Evolutionary conservation across 1,139 yeast species (phyloP).

Genomic region (Yamadazyma diospyri): DNA sequence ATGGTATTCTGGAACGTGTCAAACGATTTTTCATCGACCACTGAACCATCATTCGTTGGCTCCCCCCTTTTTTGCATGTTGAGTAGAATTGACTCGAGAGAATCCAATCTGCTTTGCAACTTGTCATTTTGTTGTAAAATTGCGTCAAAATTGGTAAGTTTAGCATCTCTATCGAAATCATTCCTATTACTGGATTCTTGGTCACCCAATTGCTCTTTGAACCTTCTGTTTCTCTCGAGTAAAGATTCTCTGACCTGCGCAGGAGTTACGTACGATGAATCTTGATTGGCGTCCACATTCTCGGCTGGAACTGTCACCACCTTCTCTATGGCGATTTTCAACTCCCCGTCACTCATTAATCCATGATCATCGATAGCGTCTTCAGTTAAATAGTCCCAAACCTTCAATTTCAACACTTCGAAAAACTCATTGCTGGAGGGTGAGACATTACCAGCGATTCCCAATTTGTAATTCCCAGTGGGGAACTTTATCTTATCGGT

Average conservation of each 20-base stretch:
- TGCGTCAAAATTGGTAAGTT: conserved; percentile 1
- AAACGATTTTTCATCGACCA: conserved; percentile 10
- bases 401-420: conserved; percentile 55
- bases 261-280: conserved; percentile 16
- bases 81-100: conserved; percentile 7
- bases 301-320: too few species aligned
- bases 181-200: not conserved
- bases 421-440: conserved; percentile 48
- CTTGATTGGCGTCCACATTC: conserved; percentile 5
- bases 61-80: conserved; percentile 2
- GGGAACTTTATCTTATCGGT: conserved; percentile 51
- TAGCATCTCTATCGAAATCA: not conserved
- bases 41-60: not conserved
- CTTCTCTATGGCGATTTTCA: conserved; percentile 19
- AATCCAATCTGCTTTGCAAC: conserved; percentile 7
- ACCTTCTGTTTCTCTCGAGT: conserved; percentile 11
- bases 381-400: conserved; percentile 49
- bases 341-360: conserved; percentile 43
- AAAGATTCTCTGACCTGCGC: conserved; percentile 31
- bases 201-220: conserved; percentile 1
- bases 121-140: conserved; percentile 7
- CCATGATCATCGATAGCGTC: conserved; percentile 62
- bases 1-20: conserved; percentile 25
- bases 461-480: conserved; percentile 38
- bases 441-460: conserved; percentile 46